Evolutionary conservation across 345 rosid genomes (phyloP), one percentile per base, ranked within the genome.

Genomic region (Brassica nigra): DNA sequence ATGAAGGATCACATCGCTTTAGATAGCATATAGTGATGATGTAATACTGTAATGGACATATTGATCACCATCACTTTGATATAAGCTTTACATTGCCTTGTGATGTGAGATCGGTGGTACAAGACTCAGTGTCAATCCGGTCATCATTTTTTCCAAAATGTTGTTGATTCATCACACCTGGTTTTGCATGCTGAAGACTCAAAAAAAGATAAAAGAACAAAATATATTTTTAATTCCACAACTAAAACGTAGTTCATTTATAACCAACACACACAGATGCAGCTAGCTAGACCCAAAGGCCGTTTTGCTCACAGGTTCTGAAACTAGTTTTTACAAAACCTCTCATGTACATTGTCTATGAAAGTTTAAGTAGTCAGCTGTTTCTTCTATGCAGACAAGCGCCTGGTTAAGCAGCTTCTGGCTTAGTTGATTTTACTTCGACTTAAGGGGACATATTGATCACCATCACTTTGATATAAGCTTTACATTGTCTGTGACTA

Each of bases 61-160:
- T 52, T 65, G 65, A 54, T 49, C 59, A 15, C 74, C 62, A 76
- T 61, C 61, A 42, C 34, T 37, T 61, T 69, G 37, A 76, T 12
- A 15, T 57, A 30, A 68, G 27, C 47, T 76, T 12, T 58, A 42
- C 33, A 33, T 49, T 70, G 68, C n/a, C n/a, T 36, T 36, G 39
- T 33, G 11, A 37, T 37, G 2, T 37, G 44, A 37, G 10, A 29
- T 61, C 16, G 4, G 15, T 61, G 65, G 65, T 15, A 61, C 15
- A 61, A 61, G 65, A n/a, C 18, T 49, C 18, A 49, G 18, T 49
- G 57, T 49, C 57, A 49, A n/a, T 49, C 18, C 57, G 57, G 6
- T 49, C n/a, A 14, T 49, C 57, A n/a, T n/a, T 49, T 15, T 18
- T 49, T n/a, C 18, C 8, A 49, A 49, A 49, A 5, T 49, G 57